Base-by-base conservation (phyloP, 495 filamentous ascomycete genomes). In the Talaromyces ruber region DNA sequence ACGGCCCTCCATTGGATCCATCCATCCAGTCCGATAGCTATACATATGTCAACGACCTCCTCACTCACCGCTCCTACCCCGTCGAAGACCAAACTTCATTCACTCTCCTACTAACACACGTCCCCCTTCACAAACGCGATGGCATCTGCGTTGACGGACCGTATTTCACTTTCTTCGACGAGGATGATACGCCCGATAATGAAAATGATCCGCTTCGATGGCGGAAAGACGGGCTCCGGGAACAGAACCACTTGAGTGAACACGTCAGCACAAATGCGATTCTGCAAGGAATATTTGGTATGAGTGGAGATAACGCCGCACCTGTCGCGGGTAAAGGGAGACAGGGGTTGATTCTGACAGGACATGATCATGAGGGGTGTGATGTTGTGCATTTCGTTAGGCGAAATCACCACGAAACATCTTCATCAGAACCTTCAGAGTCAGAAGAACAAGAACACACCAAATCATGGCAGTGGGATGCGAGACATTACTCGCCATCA, bases 361-460 rank as follows among this genome's bases (percentile, higher is more conserved):
- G 94, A 0, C 94, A 98, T 66, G 94, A 98, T 67, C 94, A 98
- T 67, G 87, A 89, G 61, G 94, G 94, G 3, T 98, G 94, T 67
- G 92, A 97, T 72, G 87, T 85, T 0, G 86, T 88, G 56, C 94
- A 98, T 75, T 91, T 81, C 66, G 82, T 91, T 60, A 82, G 87
- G 66, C 81, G 83, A 12, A 59, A 71, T 54, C 63, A 54, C 8
- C 52, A 68, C 60, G n/a, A 61, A 51, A 43, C 6, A 43, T 5
- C 4, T 9, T 32, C 30, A 5, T 32, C 30, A 32, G 51, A 64
- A n/a, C n/a, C n/a, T 26, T 54, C 67, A 50, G 64, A 70, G 58
- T 50, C 64, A 21, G 62, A 71, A 43, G 58, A 59, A 32, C 52
- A 62, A 50, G 58, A 59, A 32, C 52, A 62, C 43, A 24, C 56